Evolutionary conservation across 371 early-diverging fungal genomes (phyloP).

Genomic region (Mucor sp.): DNA sequence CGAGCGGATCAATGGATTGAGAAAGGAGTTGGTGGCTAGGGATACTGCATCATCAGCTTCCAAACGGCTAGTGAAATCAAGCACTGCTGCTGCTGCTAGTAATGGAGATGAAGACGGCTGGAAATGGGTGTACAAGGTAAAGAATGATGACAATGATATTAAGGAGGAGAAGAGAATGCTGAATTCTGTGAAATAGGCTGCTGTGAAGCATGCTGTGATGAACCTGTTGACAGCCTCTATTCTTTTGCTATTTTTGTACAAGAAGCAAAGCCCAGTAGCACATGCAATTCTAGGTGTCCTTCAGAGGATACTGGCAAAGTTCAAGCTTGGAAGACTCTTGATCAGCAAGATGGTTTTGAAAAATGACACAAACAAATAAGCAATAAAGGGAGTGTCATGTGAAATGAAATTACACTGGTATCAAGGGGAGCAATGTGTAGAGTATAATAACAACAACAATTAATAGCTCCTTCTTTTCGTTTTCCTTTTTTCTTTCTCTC

Average conservation of each 20-base stretch:
- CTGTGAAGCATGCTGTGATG: constrained; percentile 37
- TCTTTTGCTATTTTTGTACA: constrained; percentile 32
- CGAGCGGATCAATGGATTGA: constrained; percentile 45
- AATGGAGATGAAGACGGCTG: constrained; percentile 32
- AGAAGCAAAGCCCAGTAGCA: constrained; percentile 38
- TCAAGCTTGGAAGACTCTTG: constrained; percentile 19
- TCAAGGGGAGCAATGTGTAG: background rate
- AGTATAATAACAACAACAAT: background rate
- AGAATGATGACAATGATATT: background rate
- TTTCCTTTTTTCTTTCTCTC: background rate
- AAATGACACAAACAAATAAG: constrained; percentile 8
- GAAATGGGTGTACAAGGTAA: constrained; percentile 49
- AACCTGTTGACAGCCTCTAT: constrained; percentile 32
- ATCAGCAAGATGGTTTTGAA: background rate
- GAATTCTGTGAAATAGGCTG: constrained; percentile 22
- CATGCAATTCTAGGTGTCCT: constrained; percentile 24
- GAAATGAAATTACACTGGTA: background rate
- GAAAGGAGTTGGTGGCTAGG: constrained; percentile 36
- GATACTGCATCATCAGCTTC: constrained; percentile 6
- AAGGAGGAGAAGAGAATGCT: background rate
- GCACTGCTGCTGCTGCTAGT: background rate
- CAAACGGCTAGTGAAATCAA: background rate
- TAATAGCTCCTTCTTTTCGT: background rate
- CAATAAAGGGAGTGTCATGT: constrained; percentile 6
- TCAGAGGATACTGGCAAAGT: constrained; percentile 16